phyloP scores from a whole-genome alignment of 306 rosid species.

The Trifolium dubium region DNA sequence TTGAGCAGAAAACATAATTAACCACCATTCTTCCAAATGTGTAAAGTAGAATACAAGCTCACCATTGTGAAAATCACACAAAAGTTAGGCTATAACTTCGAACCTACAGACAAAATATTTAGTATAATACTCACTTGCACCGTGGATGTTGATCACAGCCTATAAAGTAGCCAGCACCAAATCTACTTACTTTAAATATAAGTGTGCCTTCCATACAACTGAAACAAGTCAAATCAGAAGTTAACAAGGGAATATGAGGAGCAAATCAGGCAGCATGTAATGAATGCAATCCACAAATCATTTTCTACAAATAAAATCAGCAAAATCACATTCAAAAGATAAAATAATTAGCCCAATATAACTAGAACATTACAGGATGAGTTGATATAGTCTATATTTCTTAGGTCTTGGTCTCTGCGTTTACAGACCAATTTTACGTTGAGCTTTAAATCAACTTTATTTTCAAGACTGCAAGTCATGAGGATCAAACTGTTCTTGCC shows the following conservation, averaged over 20 bases:
- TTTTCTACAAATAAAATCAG: constrained; percentile 36
- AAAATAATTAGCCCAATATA: background rate
- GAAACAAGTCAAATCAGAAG: constrained; percentile 49
- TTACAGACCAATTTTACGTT: too few relatives aligned
- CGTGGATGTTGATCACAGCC: constrained; percentile 95
- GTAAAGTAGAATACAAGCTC: background rate
- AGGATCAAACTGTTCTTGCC: too few relatives aligned
- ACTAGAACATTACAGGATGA: constrained; percentile 16
- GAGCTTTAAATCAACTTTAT: too few relatives aligned
- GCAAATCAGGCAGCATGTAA: constrained; percentile 24
- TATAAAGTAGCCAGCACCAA: constrained; percentile 88
- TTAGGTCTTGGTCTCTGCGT: too few relatives aligned
- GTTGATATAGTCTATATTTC: background rate
- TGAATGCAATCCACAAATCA: constrained; percentile 5
- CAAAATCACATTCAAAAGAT: constrained; percentile 17
- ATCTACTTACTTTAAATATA: constrained; percentile 93
- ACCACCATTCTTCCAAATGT: constrained; percentile 7
- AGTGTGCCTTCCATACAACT: constrained; percentile 88
- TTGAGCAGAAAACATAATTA: constrained; percentile 7
- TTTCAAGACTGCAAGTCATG: too few relatives aligned
- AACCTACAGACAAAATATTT: constrained; percentile 11
- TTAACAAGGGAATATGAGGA: constrained; percentile 31
- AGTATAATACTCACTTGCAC: constrained; percentile 85
- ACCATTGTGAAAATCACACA: constrained; percentile 23
- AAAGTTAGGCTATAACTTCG: constrained; percentile 18